Conservation (phyloP, 2,329 filamentous ascomycete species). For the Alternaria postmessia region DNA sequence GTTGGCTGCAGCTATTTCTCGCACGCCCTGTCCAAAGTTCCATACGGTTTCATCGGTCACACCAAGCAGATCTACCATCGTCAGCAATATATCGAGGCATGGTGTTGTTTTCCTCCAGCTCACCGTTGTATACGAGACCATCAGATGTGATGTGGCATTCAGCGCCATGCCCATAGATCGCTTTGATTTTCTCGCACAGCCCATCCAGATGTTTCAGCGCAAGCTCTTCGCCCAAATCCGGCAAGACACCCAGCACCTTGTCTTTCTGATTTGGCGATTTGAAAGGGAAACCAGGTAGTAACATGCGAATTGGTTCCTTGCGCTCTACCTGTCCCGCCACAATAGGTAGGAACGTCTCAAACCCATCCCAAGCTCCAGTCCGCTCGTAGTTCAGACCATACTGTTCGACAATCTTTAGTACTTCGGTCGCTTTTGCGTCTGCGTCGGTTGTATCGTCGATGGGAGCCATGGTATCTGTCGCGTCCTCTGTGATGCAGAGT, state of each 20-base stretch:
- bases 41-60: conserved; percentile 55
- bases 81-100: neutral
- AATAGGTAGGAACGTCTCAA: conserved; percentile 31
- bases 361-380: conserved; percentile 34
- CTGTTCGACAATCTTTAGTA: conserved; percentile 30
- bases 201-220: conserved; percentile 54
- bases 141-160: conserved; percentile 55
- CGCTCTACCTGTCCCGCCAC: conserved; percentile 30
- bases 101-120: neutral
- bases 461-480: neutral
- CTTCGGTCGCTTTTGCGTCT: conserved; percentile 19
- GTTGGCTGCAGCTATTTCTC: conserved; percentile 24
- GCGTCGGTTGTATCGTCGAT: neutral
- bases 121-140: conserved; percentile 54
- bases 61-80: conserved; percentile 50
- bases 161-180: conserved; percentile 53
- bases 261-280: conserved; percentile 65
- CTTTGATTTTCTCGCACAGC: conserved; percentile 52
- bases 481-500: neutral
- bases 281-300: conserved; percentile 68
- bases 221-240: conserved; percentile 56
- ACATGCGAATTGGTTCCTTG: conserved; percentile 32
- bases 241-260: conserved; percentile 62
- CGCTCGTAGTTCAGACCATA: conserved; percentile 38
- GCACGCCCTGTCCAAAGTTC: conserved; percentile 43